phyloP scores from a whole-genome alignment of 2,329 filamentous ascomycete species.

The Aspergillus uvarum region DNA sequence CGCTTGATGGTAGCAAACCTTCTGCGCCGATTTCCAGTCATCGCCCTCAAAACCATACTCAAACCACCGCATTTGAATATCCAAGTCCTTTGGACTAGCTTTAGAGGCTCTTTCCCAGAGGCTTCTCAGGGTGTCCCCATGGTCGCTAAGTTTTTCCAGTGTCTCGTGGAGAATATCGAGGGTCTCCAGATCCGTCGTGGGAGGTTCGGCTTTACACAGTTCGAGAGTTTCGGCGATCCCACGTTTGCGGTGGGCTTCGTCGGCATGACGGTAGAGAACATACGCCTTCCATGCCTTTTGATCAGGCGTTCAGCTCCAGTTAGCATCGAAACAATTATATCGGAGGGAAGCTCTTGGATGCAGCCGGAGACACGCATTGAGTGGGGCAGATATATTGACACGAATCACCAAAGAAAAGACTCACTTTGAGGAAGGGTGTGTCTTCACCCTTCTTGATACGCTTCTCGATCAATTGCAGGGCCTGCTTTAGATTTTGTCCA shows the following conservation, averaged over 20 bases:
- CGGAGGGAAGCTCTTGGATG: background rate
- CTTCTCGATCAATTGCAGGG: constrained; percentile 51
- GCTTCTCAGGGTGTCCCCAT: constrained; percentile 34
- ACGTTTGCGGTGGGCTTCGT: constrained; percentile 43
- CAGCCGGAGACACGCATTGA: background rate
- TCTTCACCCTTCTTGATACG: constrained; percentile 57
- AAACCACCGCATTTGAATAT: constrained; percentile 49
- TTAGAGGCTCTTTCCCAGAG: constrained; percentile 51
- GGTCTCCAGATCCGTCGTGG: constrained; percentile 47
- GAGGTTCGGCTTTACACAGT: constrained; percentile 43
- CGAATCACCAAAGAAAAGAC: constrained; percentile 8
- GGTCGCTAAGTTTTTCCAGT: constrained; percentile 36
- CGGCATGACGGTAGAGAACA: constrained; percentile 42
- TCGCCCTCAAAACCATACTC: constrained; percentile 40
- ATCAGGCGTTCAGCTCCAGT: background rate
- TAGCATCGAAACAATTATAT: constrained; percentile 10
- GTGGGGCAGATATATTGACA: background rate
- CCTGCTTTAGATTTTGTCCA: constrained; percentile 50
- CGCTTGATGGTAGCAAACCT: constrained; percentile 37
- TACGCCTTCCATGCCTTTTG: constrained; percentile 46
- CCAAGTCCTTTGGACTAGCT: constrained; percentile 43
- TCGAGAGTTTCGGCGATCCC: constrained; percentile 46
- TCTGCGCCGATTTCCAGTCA: constrained; percentile 51
- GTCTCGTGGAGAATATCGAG: constrained; percentile 45
- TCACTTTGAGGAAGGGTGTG: constrained; percentile 42